Base-by-base conservation (phyloP, 1,139 yeast species). In the Magnusiomyces ingens region DNA sequence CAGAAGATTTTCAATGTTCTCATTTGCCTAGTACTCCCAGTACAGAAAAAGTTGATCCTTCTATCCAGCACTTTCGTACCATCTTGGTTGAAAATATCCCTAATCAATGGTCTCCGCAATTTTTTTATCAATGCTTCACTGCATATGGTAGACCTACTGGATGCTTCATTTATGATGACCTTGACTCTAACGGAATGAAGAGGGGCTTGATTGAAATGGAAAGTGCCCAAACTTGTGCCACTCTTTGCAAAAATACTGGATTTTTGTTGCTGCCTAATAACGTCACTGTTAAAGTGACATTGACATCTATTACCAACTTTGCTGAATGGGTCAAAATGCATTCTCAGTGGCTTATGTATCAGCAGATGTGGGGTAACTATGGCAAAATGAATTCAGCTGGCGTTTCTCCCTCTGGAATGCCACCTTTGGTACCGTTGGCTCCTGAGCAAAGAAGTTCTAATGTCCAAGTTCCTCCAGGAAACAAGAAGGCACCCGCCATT, bases 171-270 rank as follows among this genome's bases (percentile, higher is more conserved):
- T 60, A 58, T 49, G 57, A 60, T 26, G 59, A 55, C 22, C 52
- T 52, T 42, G 58, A 55, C 40, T 57, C 58, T 37, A 48, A 46
- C 49, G 57, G 57, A 35, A 48, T 47, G 32, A 55, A 57, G 15
- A 56, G 56, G 43, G 62, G 61, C 5, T 48, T 60, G 15, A 58
- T 59, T 15, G 57, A 59, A 47, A 55, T 59, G 55, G 48, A 19
- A 4, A 48, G 42, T 45, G 13, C 47, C 4, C 52, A 48, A 15
- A 32, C 50, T 8, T 57, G 52, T 2, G 44, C 18, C 5, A 29
- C 44, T 2, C 51, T 55, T 29, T 29, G 49, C 12, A 19, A 50
- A 12, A 45, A 51, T 29, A 46, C 38, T 21, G 51, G 48, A 15
- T 35, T 45, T 41, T 22, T 56, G 11, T 22, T 53, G 22, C 52